phyloP scores from a whole-genome alignment of 768 basidiomycete species.

The Paxillus involutus region DNA sequence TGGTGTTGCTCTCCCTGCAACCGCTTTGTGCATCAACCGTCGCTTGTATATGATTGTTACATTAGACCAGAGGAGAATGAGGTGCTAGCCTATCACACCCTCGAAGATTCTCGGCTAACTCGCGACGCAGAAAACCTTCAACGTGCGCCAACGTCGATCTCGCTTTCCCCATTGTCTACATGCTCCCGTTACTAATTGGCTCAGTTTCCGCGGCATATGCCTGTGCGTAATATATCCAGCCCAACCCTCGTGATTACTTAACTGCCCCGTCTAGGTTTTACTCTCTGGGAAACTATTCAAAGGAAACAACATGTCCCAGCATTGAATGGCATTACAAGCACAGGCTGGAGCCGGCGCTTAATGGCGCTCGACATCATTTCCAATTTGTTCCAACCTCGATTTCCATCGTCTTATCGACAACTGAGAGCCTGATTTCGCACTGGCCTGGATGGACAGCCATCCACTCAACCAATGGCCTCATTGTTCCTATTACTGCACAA shows the following conservation, averaged over 20 bases:
- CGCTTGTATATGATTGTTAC: constrained; percentile 47
- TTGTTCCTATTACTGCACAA: constrained; percentile 5
- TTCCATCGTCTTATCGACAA: constrained; percentile 5
- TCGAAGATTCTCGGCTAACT: not conserved
- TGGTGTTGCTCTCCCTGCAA: constrained; percentile 37
- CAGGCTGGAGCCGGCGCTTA: constrained; percentile 13
- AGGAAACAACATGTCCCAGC: not conserved
- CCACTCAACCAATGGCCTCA: constrained; percentile 11
- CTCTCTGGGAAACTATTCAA: constrained; percentile 2
- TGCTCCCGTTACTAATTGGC: constrained; percentile 47
- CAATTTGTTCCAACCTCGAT: constrained; percentile 12
- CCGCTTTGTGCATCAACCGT: constrained; percentile 46
- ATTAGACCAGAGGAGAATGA: constrained; percentile 7
- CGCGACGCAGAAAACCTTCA: constrained; percentile 16
- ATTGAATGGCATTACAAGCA: not conserved
- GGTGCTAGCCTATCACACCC: constrained; percentile 1
- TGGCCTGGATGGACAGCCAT: constrained; percentile 23
- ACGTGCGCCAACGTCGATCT: constrained; percentile 30
- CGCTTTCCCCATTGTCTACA: constrained; percentile 41
- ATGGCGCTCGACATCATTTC: constrained; percentile 9
- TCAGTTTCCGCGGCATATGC: constrained; percentile 44
- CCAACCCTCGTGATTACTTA: not conserved
- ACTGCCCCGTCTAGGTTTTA: constrained; percentile 7
- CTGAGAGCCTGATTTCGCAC: constrained; percentile 4
- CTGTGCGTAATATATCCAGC: constrained; percentile 8